phyloP scores from a whole-genome alignment of 2,329 filamentous ascomycete genomes.

The Diaporthe caulivora region DNA sequence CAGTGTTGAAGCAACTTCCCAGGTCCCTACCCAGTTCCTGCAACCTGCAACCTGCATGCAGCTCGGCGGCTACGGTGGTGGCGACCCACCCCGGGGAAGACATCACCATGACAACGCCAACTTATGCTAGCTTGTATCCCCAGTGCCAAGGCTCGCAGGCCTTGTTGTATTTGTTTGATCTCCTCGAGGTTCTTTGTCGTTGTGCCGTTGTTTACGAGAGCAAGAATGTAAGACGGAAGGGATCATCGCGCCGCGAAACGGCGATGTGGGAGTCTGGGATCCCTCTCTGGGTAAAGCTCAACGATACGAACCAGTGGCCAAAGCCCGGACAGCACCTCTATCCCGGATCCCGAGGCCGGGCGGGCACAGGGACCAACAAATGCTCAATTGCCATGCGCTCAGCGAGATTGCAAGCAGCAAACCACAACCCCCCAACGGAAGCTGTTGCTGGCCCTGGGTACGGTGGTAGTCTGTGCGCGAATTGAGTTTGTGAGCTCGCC shows the following conservation, averaged over 20 bases:
- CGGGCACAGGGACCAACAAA: constrained; percentile 10
- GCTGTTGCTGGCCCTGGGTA: constrained; percentile 19
- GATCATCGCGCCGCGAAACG: constrained; percentile 8
- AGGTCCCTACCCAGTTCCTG: neutral
- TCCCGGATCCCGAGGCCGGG: neutral
- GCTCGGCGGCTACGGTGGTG: constrained; percentile 28
- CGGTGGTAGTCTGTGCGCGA: constrained; percentile 28
- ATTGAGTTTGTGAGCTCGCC: constrained; percentile 27
- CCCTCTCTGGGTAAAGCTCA: constrained; percentile 7
- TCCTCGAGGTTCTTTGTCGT: constrained; percentile 23
- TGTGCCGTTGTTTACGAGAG: constrained; percentile 6
- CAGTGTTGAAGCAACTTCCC: constrained; percentile 5
- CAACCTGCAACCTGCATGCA: constrained; percentile 36
- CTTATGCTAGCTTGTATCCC: constrained; percentile 13
- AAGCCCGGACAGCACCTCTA: constrained; percentile 17
- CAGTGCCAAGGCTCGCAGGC: constrained; percentile 12
- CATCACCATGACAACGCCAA: constrained; percentile 37
- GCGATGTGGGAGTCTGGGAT: constrained; percentile 11
- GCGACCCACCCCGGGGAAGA: constrained; percentile 3
- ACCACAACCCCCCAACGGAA: constrained; percentile 19
- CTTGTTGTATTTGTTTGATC: constrained; percentile 26
- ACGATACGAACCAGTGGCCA: constrained; percentile 3
- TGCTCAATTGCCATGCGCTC: constrained; percentile 4
- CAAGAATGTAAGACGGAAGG: constrained; percentile 2
- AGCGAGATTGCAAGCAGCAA: neutral